Conservation (phyloP, 345 rosid species). For the Melastoma malabathricum region DNA sequence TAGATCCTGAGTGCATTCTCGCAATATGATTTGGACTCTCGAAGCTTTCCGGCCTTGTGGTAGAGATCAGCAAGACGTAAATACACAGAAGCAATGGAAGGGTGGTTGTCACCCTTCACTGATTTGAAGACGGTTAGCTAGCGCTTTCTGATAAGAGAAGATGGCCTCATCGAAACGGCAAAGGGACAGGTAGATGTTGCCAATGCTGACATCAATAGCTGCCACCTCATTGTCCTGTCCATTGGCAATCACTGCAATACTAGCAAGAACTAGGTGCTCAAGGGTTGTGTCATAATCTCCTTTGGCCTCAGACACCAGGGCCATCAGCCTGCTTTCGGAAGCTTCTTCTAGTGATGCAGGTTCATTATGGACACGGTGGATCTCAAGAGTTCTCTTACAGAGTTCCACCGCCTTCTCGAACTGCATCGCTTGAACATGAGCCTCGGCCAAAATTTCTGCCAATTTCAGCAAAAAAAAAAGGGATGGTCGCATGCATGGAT, state of each 20-base stretch:
- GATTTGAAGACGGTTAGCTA: conserved; percentile 87
- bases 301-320: conserved; percentile 82
- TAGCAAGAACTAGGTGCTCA: conserved; percentile 94
- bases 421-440: conserved; percentile 98
- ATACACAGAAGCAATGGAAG: conserved; percentile 78
- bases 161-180: conserved; percentile 96
- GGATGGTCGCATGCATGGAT: no score
- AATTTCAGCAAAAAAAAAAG: no score
- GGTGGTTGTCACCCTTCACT: conserved; percentile 92
- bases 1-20: conserved; percentile 89
- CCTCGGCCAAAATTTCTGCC: conserved; percentile 66
- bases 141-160: conserved; percentile 97
- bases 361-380: conserved; percentile 91
- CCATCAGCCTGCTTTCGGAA: conserved; percentile 90
- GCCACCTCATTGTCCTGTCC: conserved; percentile 94
- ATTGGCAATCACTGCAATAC: conserved; percentile 95
- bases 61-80: conserved; percentile 92
- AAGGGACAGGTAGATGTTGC: conserved; percentile 76
- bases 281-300: conserved; percentile 88
- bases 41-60: conserved; percentile 86
- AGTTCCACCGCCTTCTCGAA: conserved; percentile 93
- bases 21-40: conserved; percentile 90
- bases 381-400: conserved; percentile 82
- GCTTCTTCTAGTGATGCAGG: conserved; percentile 97
- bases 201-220: conserved; percentile 96